A percentile compares a stretch with the other conserved stretches of the same genome.
Conservation (phyloP, 306 rosid genomes). For the Cucumis sativus region DNA sequence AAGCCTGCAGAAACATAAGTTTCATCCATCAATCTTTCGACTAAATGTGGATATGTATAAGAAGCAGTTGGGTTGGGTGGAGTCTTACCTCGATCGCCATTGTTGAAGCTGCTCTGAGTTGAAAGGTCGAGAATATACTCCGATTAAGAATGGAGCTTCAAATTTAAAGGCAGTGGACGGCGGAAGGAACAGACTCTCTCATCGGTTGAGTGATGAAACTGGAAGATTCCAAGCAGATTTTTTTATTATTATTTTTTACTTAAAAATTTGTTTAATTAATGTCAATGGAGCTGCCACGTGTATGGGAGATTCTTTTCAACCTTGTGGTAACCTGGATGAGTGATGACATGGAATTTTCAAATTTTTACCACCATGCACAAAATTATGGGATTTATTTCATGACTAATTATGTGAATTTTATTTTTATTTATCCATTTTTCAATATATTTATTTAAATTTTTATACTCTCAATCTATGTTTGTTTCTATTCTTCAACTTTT, state of each 20-base stretch:
- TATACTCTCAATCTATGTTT: no score
- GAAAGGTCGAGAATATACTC: not conserved
- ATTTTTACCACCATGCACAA: not conserved
- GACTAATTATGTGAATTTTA: no score
- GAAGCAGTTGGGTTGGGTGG: not conserved
- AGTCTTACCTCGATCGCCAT: conserved; percentile 2
- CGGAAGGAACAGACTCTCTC: not conserved
- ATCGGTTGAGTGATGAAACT: not conserved
- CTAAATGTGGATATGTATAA: not conserved
- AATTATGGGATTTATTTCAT: not conserved
- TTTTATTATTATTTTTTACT: not conserved
- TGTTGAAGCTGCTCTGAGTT: not conserved
- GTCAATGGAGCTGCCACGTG: not conserved
- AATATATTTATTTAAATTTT: no score
- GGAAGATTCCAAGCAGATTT: not conserved
- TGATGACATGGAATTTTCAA: not conserved
- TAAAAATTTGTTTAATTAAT: not conserved
- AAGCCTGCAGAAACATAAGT: conserved; percentile 36
- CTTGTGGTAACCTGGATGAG: not conserved
- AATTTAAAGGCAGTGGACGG: not conserved
- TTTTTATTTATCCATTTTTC: no score
- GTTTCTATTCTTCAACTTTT: no score
- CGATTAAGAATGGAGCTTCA: not conserved
- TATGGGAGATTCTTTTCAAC: not conserved
- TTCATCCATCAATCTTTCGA: not conserved